phyloP scores from a whole-genome alignment of 129 eudicot species.

The Smallanthus sonchifolius region DNA sequence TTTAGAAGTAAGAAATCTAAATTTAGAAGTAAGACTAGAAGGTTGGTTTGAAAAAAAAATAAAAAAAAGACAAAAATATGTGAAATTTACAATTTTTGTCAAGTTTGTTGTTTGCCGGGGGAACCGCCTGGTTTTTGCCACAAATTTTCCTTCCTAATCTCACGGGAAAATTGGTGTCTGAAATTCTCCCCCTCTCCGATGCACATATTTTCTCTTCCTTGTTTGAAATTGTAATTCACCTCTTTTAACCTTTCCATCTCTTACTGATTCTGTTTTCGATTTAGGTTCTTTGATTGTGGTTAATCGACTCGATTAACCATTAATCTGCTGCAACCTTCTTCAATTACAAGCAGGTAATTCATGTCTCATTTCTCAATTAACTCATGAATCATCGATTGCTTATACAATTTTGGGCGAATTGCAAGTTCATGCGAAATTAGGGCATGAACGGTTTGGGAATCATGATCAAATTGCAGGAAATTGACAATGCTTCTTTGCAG shows the following conservation, averaged over 20 bases:
- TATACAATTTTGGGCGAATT: background rate
- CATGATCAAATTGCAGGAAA: background rate
- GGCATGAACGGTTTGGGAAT: too few species aligned
- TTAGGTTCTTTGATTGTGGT: background rate
- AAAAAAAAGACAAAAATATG: too few species aligned
- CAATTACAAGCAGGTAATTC: conserved; percentile 19
- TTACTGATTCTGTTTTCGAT: background rate
- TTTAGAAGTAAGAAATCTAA: too few species aligned
- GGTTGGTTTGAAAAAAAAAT: too few species aligned
- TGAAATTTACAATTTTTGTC: background rate
- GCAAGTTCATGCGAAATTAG: background rate
- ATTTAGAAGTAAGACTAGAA: too few species aligned
- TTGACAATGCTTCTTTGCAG: background rate
- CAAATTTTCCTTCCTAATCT: conserved; percentile 25
- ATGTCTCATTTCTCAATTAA: background rate
- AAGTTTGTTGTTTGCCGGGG: background rate
- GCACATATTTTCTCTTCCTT: conserved; percentile 29
- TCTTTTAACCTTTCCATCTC: conserved; percentile 20
- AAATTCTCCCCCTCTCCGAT: conserved; percentile 9
- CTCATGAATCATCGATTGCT: background rate
- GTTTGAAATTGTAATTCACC: conserved; percentile 20
- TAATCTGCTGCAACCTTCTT: conserved; percentile 23
- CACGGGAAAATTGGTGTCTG: conserved; percentile 26
- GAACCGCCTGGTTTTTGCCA: conserved; percentile 14
- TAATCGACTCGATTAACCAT: conserved; percentile 24